These are phyloP conservation scores for Mycogone perniciosa DNA, from an alignment of 2,329 filamentous ascomycete genomes.

Conservation along the genomic window DNA sequence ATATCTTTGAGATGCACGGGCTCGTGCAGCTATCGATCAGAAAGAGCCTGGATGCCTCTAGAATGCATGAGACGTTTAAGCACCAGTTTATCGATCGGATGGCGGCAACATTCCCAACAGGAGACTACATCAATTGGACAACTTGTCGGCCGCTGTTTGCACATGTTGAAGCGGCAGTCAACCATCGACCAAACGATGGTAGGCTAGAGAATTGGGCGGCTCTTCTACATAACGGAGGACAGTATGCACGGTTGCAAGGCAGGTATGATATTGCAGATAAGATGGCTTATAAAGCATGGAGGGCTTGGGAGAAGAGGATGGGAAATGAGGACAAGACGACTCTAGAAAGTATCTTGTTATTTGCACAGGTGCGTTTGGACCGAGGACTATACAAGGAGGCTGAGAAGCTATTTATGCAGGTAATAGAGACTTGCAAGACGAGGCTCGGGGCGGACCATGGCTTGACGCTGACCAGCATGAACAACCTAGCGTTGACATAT, in stretches of 20 bases:
- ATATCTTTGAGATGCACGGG: slow-evolving; percentile 12
- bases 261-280: slow-evolving; percentile 4
- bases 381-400: neutral
- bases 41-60: neutral
- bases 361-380: neutral
- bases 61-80: neutral
- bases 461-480: slow-evolving; percentile 1
- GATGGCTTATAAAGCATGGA: neutral
- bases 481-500: neutral
- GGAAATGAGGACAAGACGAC: neutral
- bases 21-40: slow-evolving; percentile 11
- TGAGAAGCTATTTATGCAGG: neutral
- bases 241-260: slow-evolving; percentile 2
- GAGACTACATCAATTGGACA: neutral
- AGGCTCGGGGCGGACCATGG: neutral
- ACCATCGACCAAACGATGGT: neutral
- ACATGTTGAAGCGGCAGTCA: neutral
- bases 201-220: slow-evolving; percentile 1
- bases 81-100: neutral
- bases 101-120: slow-evolving; percentile 16
- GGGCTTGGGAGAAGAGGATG: neutral
- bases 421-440: neutral
- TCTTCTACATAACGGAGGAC: slow-evolving; percentile 3
- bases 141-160: neutral
- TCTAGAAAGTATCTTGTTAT: neutral